Evolutionary conservation across 179 eudicot genomes (phyloP).

Genomic region (Heliamphora ciliata): DNA sequence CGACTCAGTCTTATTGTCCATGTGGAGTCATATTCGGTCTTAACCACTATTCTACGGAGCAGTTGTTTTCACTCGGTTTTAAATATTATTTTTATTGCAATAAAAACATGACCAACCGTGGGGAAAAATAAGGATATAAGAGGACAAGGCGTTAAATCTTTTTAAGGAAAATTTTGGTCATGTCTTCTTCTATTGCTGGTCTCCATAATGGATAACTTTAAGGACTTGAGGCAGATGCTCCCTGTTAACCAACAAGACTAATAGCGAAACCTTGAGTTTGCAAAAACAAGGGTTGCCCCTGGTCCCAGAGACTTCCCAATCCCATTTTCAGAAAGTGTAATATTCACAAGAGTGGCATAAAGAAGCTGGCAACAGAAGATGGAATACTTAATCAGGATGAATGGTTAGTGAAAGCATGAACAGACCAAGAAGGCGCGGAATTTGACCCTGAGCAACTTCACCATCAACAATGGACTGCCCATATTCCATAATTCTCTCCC

Average conservation of each 20-base stretch:
- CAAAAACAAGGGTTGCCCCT: constrained; percentile 5
- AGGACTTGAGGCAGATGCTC: neutral
- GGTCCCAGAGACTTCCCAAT: neutral
- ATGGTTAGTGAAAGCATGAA: constrained; percentile 12
- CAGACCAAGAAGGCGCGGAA: constrained; percentile 91
- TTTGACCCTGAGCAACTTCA: constrained; percentile 58
- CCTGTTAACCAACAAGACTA: neutral
- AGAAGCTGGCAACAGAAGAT: constrained; percentile 1
- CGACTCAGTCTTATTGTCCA: no score
- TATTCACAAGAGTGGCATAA: neutral
- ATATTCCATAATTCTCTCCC: constrained; percentile 76
- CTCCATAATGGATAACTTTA: no score
- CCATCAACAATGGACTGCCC: constrained; percentile 76
- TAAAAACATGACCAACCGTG: no score
- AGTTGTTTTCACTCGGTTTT: no score
- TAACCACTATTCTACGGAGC: no score
- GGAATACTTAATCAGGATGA: neutral
- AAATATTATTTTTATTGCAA: no score
- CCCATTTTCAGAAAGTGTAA: constrained; percentile 1
- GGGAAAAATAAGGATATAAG: neutral
- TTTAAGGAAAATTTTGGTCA: neutral
- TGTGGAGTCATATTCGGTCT: no score
- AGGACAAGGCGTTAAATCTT: neutral
- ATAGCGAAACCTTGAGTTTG: neutral
- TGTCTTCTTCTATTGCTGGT: neutral